These are phyloP conservation scores for Torulaspora indica DNA, from an alignment of 805 yeast species.

Conservation along the genomic window DNA sequence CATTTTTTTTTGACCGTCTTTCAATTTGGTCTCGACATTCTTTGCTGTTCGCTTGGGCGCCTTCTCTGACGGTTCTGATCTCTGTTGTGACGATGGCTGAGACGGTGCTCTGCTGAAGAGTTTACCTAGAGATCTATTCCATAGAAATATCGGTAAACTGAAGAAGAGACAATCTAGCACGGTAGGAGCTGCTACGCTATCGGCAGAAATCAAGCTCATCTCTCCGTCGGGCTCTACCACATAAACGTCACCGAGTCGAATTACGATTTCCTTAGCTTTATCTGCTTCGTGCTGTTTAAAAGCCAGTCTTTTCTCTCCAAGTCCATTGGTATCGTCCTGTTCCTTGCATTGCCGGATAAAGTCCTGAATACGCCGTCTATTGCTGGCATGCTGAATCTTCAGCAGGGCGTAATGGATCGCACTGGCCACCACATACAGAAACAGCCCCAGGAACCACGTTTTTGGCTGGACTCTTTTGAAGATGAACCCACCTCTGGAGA, in stretches of 20 bases:
- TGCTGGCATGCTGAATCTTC: constrained; percentile 51
- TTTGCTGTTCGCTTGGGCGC: constrained; percentile 9
- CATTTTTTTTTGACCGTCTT: constrained; percentile 44
- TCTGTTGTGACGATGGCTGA: constrained; percentile 7
- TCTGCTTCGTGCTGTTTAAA: constrained; percentile 41
- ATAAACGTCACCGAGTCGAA: constrained; percentile 57
- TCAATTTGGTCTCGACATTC: constrained; percentile 15
- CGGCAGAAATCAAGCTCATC: constrained; percentile 42
- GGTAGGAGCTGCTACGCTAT: constrained; percentile 47
- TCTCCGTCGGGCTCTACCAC: constrained; percentile 44
- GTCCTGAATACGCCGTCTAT: constrained; percentile 49
- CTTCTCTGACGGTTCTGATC: constrained; percentile 7
- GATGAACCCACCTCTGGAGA: constrained; percentile 52
- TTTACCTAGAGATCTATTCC: constrained; percentile 45
- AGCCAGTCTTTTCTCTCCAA: constrained; percentile 44
- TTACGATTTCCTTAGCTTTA: constrained; percentile 49
- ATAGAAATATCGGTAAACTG: constrained; percentile 40
- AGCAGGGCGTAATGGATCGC: constrained; percentile 55
- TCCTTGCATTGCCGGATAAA: constrained; percentile 49
- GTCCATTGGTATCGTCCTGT: constrained; percentile 54
- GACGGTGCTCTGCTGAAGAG: constrained; percentile 17
- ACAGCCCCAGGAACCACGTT: constrained; percentile 46
- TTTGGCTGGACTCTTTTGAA: constrained; percentile 65
- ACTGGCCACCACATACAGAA: constrained; percentile 49
- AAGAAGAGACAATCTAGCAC: constrained; percentile 46